Conservation (phyloP, 1,284 basidiomycete genomes). For the Irpex sp. region DNA sequence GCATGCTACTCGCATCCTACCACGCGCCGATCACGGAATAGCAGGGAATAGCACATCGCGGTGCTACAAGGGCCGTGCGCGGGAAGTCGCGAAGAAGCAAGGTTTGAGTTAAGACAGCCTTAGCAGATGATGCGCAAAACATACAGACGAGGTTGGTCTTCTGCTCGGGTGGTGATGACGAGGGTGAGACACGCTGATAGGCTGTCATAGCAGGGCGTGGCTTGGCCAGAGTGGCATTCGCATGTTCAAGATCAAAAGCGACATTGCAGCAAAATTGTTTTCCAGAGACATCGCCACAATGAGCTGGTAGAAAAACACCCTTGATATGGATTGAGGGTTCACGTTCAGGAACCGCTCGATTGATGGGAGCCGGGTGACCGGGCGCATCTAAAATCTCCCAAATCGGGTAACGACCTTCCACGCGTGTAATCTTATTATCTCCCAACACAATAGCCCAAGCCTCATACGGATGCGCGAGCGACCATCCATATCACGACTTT, state of each 20-base stretch:
- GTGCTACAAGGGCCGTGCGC: background rate
- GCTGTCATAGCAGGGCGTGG: background rate
- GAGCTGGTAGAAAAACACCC: background rate
- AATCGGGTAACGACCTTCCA: constrained; percentile 9
- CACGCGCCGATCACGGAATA: background rate
- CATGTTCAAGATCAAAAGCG: background rate
- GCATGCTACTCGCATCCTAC: background rate
- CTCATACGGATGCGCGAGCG: background rate
- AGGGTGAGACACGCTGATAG: background rate
- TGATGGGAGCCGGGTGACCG: constrained; percentile 13
- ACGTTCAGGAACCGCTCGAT: background rate
- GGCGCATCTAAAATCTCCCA: constrained; percentile 11
- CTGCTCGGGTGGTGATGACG: background rate
- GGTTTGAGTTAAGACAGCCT: background rate
- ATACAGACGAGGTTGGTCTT: background rate
- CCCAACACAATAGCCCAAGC: constrained; percentile 11
- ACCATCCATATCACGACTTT: background rate
- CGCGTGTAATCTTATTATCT: constrained; percentile 15
- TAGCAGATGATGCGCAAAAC: background rate
- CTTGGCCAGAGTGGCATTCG: background rate
- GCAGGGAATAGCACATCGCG: background rate
- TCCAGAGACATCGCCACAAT: background rate
- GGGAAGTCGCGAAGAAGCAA: background rate
- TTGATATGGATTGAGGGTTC: background rate
- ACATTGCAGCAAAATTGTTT: background rate